Conservation (phyloP, 1,139 yeast species). For the Geotrichum fermentans region DNA sequence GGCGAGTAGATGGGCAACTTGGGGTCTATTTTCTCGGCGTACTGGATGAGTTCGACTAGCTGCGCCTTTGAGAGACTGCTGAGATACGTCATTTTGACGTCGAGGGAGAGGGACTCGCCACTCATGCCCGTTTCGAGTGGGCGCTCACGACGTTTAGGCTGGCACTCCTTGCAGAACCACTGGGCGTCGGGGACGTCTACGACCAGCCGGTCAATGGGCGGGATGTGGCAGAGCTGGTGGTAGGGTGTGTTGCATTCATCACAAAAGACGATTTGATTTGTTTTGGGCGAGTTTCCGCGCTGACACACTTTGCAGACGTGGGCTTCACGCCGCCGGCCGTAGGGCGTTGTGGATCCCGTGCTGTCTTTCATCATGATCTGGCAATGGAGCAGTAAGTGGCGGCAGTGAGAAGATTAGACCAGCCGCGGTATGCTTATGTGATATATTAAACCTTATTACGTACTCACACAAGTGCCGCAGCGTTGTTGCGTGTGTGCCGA, state of each 20-base stretch:
- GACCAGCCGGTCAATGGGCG: constrained; percentile 41
- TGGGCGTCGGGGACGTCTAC: constrained; percentile 44
- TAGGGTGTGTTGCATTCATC: constrained; percentile 43
- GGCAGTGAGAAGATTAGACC: too few species aligned
- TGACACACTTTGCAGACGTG: constrained; percentile 42
- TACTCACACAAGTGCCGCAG: too few species aligned
- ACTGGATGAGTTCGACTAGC: constrained; percentile 40
- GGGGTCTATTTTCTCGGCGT: constrained; percentile 38
- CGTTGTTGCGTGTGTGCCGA: too few species aligned
- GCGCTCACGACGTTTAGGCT: constrained; percentile 36
- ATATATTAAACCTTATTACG: too few species aligned
- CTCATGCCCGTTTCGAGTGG: constrained; percentile 41
- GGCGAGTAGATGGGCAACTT: constrained; percentile 39
- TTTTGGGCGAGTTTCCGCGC: constrained; percentile 40
- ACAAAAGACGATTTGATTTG: constrained; percentile 43
- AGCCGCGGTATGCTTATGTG: too few species aligned
- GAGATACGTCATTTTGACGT: constrained; percentile 40
- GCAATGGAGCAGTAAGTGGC: too few species aligned
- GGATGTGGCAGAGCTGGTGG: constrained; percentile 44
- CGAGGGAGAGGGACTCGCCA: constrained; percentile 37
- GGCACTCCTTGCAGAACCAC: constrained; percentile 44
- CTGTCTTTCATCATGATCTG: constrained; percentile 22
- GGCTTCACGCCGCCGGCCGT: constrained; percentile 29
- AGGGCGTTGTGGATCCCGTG: constrained; percentile 19
- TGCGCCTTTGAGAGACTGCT: constrained; percentile 41